phyloP scores from a whole-genome alignment of 2,329 filamentous ascomycete genomes.

The Penicillium sp. region DNA sequence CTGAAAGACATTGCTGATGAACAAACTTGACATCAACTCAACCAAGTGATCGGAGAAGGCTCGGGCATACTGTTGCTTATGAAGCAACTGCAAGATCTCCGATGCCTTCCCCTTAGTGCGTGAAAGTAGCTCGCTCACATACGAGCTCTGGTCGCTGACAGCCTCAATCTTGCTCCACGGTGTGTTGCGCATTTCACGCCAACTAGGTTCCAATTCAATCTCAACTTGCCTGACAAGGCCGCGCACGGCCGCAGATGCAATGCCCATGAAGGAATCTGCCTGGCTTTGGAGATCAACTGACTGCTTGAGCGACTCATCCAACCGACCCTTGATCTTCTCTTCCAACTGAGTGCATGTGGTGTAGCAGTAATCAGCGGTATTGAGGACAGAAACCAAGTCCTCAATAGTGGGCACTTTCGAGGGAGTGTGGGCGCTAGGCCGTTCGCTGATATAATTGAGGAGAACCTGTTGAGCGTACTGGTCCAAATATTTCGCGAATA shows the following conservation, averaged over 20 bases:
- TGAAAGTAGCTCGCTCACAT: conserved; percentile 78
- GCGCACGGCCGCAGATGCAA: conserved; percentile 84
- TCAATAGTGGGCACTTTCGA: conserved; percentile 60
- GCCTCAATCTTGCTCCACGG: conserved; percentile 93
- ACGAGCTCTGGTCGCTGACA: conserved; percentile 90
- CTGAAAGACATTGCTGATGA: conserved; percentile 80
- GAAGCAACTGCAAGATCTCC: conserved; percentile 74
- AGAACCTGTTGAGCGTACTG: conserved; percentile 94
- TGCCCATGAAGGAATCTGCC: conserved; percentile 91
- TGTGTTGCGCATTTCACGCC: conserved; percentile 96
- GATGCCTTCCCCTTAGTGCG: conserved; percentile 70
- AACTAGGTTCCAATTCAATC: conserved; percentile 76
- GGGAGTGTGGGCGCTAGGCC: conserved; percentile 56
- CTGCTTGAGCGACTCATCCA: conserved; percentile 74
- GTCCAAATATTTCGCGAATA: conserved; percentile 89
- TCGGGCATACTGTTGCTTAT: conserved; percentile 90
- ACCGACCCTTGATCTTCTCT: conserved; percentile 88
- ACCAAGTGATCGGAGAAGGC: conserved; percentile 97
- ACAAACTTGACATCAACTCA: conserved; percentile 77
- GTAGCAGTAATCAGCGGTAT: conserved; percentile 98
- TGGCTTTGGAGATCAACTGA: conserved; percentile 89
- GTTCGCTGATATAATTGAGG: conserved; percentile 67
- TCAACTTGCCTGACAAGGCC: conserved; percentile 84
- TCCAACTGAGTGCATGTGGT: conserved; percentile 89
- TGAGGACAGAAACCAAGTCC: conserved; percentile 82